Evolutionary conservation across 495 filamentous ascomycete species (phyloP), one percentile per base, ranked within the genome.

Genomic region (Xylaria grammica): DNA sequence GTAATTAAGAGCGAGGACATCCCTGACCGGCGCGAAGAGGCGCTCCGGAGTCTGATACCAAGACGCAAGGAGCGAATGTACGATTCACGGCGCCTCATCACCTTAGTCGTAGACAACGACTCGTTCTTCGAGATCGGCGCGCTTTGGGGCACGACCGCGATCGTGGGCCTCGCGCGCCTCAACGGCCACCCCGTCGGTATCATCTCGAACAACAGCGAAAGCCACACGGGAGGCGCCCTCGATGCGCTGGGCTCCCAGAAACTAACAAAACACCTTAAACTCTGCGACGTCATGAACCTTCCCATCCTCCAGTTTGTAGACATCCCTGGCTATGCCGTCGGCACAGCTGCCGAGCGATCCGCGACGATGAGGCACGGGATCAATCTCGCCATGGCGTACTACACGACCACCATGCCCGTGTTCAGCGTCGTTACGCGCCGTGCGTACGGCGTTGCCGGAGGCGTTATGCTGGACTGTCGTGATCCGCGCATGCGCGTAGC

Each of bases 291-390:
- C 50, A 86, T 88, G 77, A 89, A 89, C 52, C 67, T 89, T 17
- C 86, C 86, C 4, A 72, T 89, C 27, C 34, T 89, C 51, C 86
- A 89, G 65, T 89, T 88, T 62, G 76, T 89, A 26, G 86, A 89
- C 71, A 78, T 86, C 29, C 81, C 86, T 19, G 86, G 86, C 3
- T 89, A 88, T 57, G 84, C 86, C 3, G 85, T 89, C 59, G 86
- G 86, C 20, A 88, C 86, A 0, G 79, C 84, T 0, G 86, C 86
- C 4, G 86, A 89, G 68, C 75, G 85, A 22, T 84, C 82, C 1
- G 85, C 85, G 17, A 87, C 85, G 0, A 89, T 89, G 86, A 79
- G 85, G 24, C 85, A 85, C 76, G 86, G 86, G 4, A 76, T 88
- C 13, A 80, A 84, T 29, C 78, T 88, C 4, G 84, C 83, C 34